A percentile compares a stretch with the other conserved stretches of the same genome.
Evolutionary conservation across 768 basidiomycete species (phyloP).

Genomic region (Ramaria rubella): DNA sequence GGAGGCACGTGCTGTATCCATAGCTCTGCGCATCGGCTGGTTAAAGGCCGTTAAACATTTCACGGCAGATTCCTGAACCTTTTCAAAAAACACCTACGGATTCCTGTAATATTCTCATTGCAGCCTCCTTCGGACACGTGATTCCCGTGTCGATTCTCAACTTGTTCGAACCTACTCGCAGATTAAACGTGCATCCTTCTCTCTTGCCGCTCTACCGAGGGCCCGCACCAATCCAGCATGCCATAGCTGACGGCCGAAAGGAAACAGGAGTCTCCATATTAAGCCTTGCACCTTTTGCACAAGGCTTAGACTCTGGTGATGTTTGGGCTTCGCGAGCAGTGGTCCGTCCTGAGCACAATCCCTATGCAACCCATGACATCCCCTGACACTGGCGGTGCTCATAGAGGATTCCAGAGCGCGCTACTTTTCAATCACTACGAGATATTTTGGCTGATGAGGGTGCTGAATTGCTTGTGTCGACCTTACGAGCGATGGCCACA

Average conservation of each 20-base stretch:
- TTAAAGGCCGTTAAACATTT: constrained; percentile 26
- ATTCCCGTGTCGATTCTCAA: constrained; percentile 56
- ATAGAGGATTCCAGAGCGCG: constrained; percentile 47
- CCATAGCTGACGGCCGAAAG: constrained; percentile 57
- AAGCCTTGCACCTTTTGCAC: constrained; percentile 59
- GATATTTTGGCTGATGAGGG: constrained; percentile 55
- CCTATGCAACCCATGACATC: neutral
- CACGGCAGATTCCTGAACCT: constrained; percentile 29
- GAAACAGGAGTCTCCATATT: constrained; percentile 79
- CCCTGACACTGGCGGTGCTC: neutral
- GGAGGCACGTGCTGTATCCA: constrained; percentile 37
- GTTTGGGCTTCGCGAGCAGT: constrained; percentile 51
- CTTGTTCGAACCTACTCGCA: constrained; percentile 49
- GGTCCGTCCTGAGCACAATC: constrained; percentile 36
- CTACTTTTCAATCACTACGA: constrained; percentile 50
- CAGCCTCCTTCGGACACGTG: constrained; percentile 89
- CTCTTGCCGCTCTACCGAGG: constrained; percentile 84
- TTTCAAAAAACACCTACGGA: constrained; percentile 27
- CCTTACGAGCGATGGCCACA: constrained; percentile 55
- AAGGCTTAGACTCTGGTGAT: constrained; percentile 74
- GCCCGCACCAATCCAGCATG: constrained; percentile 83
- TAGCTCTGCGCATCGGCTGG: neutral
- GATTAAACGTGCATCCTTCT: constrained; percentile 88
- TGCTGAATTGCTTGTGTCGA: constrained; percentile 63
- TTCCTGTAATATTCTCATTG: constrained; percentile 57